Evolutionary conservation across 2,329 filamentous ascomycete species (phyloP).

Genomic region (Fusarium newnesense): DNA sequence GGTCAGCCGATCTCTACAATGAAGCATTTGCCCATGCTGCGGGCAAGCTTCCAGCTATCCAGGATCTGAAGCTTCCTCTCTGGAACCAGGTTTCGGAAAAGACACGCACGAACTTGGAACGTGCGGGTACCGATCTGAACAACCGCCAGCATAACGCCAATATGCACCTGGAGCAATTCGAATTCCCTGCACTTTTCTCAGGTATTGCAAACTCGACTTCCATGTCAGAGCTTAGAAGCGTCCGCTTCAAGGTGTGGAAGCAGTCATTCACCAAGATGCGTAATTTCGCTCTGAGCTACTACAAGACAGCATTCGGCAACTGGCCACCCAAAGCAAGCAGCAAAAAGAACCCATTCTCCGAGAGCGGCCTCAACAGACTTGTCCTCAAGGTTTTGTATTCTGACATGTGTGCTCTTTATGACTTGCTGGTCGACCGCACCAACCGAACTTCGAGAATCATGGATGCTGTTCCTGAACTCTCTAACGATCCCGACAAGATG

Average conservation of each 20-base stretch:
- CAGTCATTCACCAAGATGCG: slow-evolving; percentile 78
- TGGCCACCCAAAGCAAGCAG: slow-evolving; percentile 93
- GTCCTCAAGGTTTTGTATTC: slow-evolving; percentile 85
- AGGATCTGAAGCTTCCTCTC: slow-evolving; percentile 73
- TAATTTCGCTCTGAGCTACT: slow-evolving; percentile 75
- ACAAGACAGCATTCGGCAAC: slow-evolving; percentile 68
- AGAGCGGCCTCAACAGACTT: slow-evolving; percentile 85
- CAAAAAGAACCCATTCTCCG: slow-evolving; percentile 91
- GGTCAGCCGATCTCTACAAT: slow-evolving; percentile 83
- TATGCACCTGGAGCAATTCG: slow-evolving; percentile 82
- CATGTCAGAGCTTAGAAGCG: slow-evolving; percentile 76
- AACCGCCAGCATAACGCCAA: slow-evolving; percentile 77
- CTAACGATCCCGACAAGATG: slow-evolving; percentile 67
- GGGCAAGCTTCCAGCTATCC: slow-evolving; percentile 83
- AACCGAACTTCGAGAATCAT: slow-evolving; percentile 81
- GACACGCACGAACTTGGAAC: slow-evolving; percentile 83
- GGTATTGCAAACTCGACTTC: slow-evolving; percentile 88
- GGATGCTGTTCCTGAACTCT: slow-evolving; percentile 70
- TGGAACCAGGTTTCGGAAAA: slow-evolving; percentile 75
- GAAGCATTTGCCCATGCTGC: slow-evolving; percentile 93
- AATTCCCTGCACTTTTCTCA: slow-evolving; percentile 89
- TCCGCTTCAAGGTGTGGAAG: slow-evolving; percentile 88
- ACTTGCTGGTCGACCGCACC: slow-evolving; percentile 84
- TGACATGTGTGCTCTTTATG: slow-evolving; percentile 88
- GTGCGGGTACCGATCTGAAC: slow-evolving; percentile 82